phyloP scores from a whole-genome alignment of 768 basidiomycete species.

The Termitomyces sp. region DNA sequence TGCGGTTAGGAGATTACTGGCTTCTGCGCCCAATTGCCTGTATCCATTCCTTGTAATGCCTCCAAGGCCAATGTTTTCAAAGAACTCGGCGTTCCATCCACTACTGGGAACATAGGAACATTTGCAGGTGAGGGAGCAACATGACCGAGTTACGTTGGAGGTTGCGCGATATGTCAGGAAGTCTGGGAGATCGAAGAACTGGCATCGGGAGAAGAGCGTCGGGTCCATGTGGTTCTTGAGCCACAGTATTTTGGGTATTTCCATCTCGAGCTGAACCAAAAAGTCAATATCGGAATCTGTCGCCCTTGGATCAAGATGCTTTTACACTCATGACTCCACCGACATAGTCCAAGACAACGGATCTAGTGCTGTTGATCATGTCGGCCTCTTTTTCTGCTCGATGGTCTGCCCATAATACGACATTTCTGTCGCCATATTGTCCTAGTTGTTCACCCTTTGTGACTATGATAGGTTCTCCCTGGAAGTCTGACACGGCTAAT shows the following conservation, averaged over 20 bases:
- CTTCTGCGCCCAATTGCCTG: constrained; percentile 65
- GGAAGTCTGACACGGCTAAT: constrained; percentile 73
- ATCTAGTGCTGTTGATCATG: constrained; percentile 79
- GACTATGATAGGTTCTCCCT: constrained; percentile 71
- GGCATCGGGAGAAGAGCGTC: constrained; percentile 64
- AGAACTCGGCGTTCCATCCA: constrained; percentile 91
- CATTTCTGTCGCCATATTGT: constrained; percentile 67
- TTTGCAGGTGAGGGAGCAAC: constrained; percentile 95
- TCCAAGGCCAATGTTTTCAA: constrained; percentile 75
- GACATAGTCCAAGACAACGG: constrained; percentile 87
- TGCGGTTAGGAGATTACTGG: constrained; percentile 69
- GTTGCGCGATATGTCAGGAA: constrained; percentile 94
- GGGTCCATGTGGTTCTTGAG: constrained; percentile 83
- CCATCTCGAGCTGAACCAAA: constrained; percentile 82
- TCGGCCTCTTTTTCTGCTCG: constrained; percentile 90
- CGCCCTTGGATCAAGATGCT: constrained; percentile 4
- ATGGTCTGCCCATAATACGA: constrained; percentile 97
- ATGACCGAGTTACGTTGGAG: constrained; percentile 64
- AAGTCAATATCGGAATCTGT: neutral
- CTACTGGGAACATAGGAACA: constrained; percentile 82
- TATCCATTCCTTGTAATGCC: constrained; percentile 67
- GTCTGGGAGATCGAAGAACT: constrained; percentile 92
- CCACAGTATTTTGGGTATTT: constrained; percentile 97
- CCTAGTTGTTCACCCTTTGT: constrained; percentile 66
- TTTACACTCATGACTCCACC: constrained; percentile 92